These are phyloP conservation scores for Auriscalpium vulgare DNA, from an alignment of 768 basidiomycete species.

Conservation along the genomic window DNA sequence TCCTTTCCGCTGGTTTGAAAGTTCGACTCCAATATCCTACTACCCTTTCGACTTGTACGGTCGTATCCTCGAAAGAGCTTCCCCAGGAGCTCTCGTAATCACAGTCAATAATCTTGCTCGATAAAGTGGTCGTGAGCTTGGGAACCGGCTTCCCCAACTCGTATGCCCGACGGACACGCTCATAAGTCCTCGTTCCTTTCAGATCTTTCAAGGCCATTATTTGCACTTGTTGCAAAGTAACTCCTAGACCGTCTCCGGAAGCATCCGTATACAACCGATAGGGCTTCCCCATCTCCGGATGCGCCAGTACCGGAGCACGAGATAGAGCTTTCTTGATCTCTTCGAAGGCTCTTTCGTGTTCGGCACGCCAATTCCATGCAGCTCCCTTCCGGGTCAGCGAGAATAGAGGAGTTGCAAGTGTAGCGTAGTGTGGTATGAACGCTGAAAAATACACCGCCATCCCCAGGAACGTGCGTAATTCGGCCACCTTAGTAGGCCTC, in stretches of 20 bases:
- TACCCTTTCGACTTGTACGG: no score
- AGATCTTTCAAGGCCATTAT: conserved; percentile 13
- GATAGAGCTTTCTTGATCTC: conserved; percentile 14
- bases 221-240: conserved; percentile 19
- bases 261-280: conserved; percentile 22
- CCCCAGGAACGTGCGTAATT: no score
- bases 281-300: conserved; percentile 10
- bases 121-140: no score
- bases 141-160: no score
- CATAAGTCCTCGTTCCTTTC: no score
- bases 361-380: conserved; percentile 15
- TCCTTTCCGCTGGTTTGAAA: no score
- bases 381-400: conserved; percentile 15
- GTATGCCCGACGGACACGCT: no score
- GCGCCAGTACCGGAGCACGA: conserved; percentile 15
- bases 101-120: no score
- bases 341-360: conserved; percentile 17
- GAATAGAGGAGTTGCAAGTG: conserved; percentile 20
- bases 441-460: conserved; percentile 20
- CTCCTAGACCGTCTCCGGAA: conserved; percentile 17
- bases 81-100: no score
- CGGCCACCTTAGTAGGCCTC: no score
- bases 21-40: no score
- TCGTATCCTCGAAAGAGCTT: no score
- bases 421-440: conserved; percentile 19